These are phyloP conservation scores for Chaetomium cochliodes DNA, from an alignment of 495 filamentous ascomycete genomes.

Conservation along the genomic window DNA sequence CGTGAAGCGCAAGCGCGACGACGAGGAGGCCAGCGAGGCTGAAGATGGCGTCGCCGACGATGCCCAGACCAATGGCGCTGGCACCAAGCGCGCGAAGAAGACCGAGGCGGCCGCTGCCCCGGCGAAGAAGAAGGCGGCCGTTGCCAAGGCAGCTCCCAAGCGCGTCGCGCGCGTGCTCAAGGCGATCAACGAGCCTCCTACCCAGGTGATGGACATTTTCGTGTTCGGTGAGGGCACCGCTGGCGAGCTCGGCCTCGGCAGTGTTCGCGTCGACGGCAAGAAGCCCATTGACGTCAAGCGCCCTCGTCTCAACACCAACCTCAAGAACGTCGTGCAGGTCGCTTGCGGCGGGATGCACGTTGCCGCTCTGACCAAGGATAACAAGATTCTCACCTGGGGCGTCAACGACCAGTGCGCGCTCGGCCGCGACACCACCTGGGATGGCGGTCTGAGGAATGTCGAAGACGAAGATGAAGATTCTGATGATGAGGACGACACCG, in stretches of 20 bases:
- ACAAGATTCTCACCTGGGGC: conserved; percentile 68
- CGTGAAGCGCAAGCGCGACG: conserved; percentile 31
- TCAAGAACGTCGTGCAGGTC: conserved; percentile 61
- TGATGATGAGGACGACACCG: conserved; percentile 41
- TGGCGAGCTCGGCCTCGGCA: conserved; percentile 56
- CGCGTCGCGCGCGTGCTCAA: conserved; percentile 25
- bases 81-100: conserved; percentile 24
- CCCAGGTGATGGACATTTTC: conserved; percentile 48
- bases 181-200: conserved; percentile 45
- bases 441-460: conserved; percentile 60
- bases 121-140: conserved; percentile 25
- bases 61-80: conserved; percentile 9
- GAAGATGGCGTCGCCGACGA: conserved; percentile 18
- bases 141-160: conserved; percentile 20
- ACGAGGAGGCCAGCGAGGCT: conserved; percentile 23
- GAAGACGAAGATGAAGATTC: conserved; percentile 50
- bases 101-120: conserved; percentile 11
- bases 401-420: conserved; percentile 68
- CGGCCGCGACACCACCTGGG: conserved; percentile 60
- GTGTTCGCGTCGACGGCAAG: conserved; percentile 44
- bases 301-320: conserved; percentile 53
- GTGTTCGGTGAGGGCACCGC: conserved; percentile 56
- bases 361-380: conserved; percentile 62
- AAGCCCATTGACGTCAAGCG: conserved; percentile 57
- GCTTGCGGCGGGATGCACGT: conserved; percentile 68